Evolutionary conservation across 805 yeast species (phyloP), one percentile per base, ranked within the genome.

Genomic region (Yarrowia bubula): DNA sequence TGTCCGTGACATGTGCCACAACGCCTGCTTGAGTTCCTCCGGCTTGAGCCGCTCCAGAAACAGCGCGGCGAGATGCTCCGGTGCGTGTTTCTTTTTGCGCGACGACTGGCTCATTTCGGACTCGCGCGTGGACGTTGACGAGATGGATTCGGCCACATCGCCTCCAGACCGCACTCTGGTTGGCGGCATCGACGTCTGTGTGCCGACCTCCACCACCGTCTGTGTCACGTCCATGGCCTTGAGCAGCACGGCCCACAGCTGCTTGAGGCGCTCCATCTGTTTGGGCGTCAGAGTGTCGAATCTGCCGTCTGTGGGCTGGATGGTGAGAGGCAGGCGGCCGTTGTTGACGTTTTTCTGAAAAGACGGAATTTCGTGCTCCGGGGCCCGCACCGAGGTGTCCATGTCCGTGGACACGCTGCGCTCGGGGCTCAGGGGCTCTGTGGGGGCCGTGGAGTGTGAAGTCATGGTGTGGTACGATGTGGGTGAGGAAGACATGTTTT

Each of bases 1-100:
- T 81, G 4, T 83, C 70, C 8, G 76, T 78, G 17, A 77, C 77
- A 0, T 86, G 81, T 38, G 60, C 58, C 58, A 47, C 9, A 32
- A 31, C 33, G 43, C 35, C 65, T 58, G 43, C 43, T 47, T 33
- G 66, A 53, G 17, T 66, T 66, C 37, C 64, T 69, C n/a, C 4
- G 61, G 47, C 13, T 37, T 9, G 5, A 55, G 47, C 0, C 61
- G 37, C 22, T 31, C 41, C 8, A 32, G 11, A 10, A 55, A 13
- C 17, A 39, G 28, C 8, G 39, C 4, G 13, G 28, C 46, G 3
- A 55, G 37, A 14, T 39, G 60, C 15, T 22, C 61, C 22, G 35
- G 58, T 6, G 58, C 58, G 43, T 51, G 58, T 22, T 51, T 51
- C 10, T 38, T 51, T 18, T 51, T 51, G 2, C 8, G 8, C 6